Conservation (phyloP, 2,329 filamentous ascomycete genomes). For the Diaporthe sp. region DNA sequence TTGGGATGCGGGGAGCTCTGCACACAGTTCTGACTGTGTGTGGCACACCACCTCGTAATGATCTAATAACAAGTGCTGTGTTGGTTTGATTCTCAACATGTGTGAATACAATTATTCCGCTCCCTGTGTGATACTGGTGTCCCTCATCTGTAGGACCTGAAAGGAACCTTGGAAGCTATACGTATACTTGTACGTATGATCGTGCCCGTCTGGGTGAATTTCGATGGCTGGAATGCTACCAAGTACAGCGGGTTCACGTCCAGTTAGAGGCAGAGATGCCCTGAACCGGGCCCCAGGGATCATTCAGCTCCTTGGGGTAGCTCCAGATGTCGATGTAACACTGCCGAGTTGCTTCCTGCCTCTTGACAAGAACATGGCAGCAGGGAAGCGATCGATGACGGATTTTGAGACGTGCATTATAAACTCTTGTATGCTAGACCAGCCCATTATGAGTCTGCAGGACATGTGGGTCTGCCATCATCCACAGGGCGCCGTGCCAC, state of each 20-base stretch:
- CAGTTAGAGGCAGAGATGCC: slow-evolving; percentile 1
- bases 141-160: not conserved
- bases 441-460: too few species aligned
- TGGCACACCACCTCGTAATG: slow-evolving; percentile 1
- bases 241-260: not conserved
- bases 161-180: not conserved
- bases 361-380: not conserved
- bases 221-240: not conserved
- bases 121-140: not conserved
- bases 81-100: too few species aligned
- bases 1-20: slow-evolving; percentile 4
- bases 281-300: not conserved
- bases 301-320: not conserved
- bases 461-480: not conserved
- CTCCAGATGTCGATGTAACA: not conserved
- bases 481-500: not conserved
- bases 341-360: not conserved
- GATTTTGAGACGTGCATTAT: not conserved
- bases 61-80: not conserved
- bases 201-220: not conserved
- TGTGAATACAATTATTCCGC: not conserved
- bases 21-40: not conserved
- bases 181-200: not conserved
- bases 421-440: too few species aligned
- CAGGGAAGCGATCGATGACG: not conserved